Conservation (phyloP, 306 rosid species). For the Prunus salicina region DNA sequence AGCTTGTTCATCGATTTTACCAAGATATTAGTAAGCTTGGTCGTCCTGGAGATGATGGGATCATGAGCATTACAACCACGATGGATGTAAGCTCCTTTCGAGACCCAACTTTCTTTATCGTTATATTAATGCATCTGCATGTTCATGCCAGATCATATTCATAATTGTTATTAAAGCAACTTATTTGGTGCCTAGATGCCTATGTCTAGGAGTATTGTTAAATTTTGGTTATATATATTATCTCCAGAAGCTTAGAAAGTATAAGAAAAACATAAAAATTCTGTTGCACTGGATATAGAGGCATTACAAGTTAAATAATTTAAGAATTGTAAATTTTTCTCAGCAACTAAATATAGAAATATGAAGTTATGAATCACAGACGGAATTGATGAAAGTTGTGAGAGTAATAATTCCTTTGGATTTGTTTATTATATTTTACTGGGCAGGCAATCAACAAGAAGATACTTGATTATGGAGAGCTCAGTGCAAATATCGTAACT, state of each 20-base stretch:
- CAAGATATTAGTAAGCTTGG: slow-evolving; percentile 79
- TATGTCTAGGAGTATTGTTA: neutral
- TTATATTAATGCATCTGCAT: neutral
- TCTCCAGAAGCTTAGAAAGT: neutral
- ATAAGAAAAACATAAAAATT: neutral
- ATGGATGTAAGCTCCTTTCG: slow-evolving; percentile 53
- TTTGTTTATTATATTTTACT: neutral
- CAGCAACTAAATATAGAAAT: neutral
- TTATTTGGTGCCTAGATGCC: neutral
- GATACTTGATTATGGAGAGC: slow-evolving; percentile 64
- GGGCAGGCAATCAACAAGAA: slow-evolving; percentile 77
- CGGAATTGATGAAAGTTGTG: neutral
- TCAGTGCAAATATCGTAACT: slow-evolving; percentile 50
- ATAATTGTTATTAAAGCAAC: neutral
- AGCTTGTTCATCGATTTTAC: slow-evolving; percentile 80
- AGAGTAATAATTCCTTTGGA: neutral
- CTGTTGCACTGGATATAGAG: too few relatives aligned
- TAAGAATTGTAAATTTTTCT: neutral
- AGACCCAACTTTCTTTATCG: neutral
- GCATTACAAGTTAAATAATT: neutral
- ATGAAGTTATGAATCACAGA: neutral
- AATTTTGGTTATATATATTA: neutral
- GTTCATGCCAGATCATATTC: neutral
- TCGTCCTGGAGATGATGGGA: slow-evolving; percentile 62
- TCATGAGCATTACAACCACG: slow-evolving; percentile 68